Base-by-base conservation (phyloP, 106 monocot genomes). In the Alisma plantagoaquatica region DNA sequence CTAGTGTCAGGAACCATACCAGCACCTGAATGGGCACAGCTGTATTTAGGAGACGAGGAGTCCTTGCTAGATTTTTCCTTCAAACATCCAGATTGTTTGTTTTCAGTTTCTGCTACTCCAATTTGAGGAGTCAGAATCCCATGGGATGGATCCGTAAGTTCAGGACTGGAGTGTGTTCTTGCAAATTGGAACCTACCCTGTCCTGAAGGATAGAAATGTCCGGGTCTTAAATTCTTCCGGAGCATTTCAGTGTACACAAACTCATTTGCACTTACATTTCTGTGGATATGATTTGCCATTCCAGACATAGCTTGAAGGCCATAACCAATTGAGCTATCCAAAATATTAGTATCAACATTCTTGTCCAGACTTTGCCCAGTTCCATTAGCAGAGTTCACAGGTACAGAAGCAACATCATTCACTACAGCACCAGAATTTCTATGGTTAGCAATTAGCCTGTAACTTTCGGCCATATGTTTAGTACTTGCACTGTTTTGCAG, bases 101-200 rank as follows among this genome's bases (percentile, higher is more conserved):
- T 60, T 74, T 86, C 76, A 14, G 44, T 59, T n/a, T 77, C 69
- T 31, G 55, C 24, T 19, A 63, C 51, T 65, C 54, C 59, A 43
- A n/a, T 56, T 33, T 16, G 75, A 46, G 33, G 50, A 63, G 69
- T 58, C 2, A 60, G 57, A 44, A 57, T 46, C 5, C 68, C 72
- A 16, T 54, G 20, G 46, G 79, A 71, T 42, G 86, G 22, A 41
- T 73, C 77, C 21, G 72, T 75, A 43, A 94, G 64, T 25, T 81
- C 83, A 35, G 94, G 87, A 62, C 83, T 94, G 15, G 94, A 94
- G 14, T 49, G 80, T 23, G 87, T 84, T 68, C 94, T 80, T 29
- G 70, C 65, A 66, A 94, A 83, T 6, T 69, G 74, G 51, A 70
- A 75, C 47, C 69, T 91, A 14, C 27, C 57, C 22, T 62, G 61